phyloP scores from a whole-genome alignment of 2,329 filamentous ascomycete species.

The Colletotrichum tabaci region DNA sequence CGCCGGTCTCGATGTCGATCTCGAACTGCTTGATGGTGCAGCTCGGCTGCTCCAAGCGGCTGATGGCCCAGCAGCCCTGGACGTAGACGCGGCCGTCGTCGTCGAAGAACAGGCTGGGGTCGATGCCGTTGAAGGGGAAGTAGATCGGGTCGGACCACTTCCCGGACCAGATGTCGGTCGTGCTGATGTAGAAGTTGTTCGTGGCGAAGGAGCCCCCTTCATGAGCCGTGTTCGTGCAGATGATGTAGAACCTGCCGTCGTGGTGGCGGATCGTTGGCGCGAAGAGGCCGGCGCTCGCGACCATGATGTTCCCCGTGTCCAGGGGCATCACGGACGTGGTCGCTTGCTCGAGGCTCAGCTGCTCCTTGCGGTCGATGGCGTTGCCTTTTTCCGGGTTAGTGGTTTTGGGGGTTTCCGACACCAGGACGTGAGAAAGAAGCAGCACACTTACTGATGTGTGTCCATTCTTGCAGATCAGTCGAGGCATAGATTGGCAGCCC shows the following conservation, averaged over 20 bases:
- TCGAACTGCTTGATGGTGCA: slow-evolving; percentile 44
- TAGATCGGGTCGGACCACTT: slow-evolving; percentile 51
- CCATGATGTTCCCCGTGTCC: not conserved
- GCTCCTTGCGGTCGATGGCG: too few species aligned
- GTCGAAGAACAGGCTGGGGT: slow-evolving; percentile 64
- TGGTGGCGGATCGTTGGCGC: slow-evolving; percentile 47
- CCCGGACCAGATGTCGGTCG: slow-evolving; percentile 45
- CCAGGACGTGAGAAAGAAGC: fast-evolving
- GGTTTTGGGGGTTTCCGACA: too few species aligned
- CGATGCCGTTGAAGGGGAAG: slow-evolving; percentile 59
- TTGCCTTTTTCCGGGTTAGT: too few species aligned
- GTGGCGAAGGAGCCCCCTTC: not conserved
- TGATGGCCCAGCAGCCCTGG: slow-evolving; percentile 36
- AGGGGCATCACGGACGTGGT: not conserved
- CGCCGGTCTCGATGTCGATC: slow-evolving; percentile 44
- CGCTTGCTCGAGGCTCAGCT: too few species aligned
- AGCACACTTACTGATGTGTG: slow-evolving; percentile 45
- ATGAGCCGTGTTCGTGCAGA: slow-evolving; percentile 46
- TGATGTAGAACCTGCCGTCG: slow-evolving; percentile 46
- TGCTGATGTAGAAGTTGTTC: slow-evolving; percentile 46
- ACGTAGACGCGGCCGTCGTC: slow-evolving; percentile 54
- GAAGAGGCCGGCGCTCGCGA: slow-evolving; percentile 41
- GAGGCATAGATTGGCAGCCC: slow-evolving; percentile 62
- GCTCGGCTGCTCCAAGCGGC: slow-evolving; percentile 6
- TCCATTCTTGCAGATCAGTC: slow-evolving; percentile 51